A percentile compares a stretch with the other conserved stretches of the same genome.
These are phyloP conservation scores for Helminthosporium solani DNA, from an alignment of 2,329 filamentous ascomycete genomes.

Conservation along the genomic window DNA sequence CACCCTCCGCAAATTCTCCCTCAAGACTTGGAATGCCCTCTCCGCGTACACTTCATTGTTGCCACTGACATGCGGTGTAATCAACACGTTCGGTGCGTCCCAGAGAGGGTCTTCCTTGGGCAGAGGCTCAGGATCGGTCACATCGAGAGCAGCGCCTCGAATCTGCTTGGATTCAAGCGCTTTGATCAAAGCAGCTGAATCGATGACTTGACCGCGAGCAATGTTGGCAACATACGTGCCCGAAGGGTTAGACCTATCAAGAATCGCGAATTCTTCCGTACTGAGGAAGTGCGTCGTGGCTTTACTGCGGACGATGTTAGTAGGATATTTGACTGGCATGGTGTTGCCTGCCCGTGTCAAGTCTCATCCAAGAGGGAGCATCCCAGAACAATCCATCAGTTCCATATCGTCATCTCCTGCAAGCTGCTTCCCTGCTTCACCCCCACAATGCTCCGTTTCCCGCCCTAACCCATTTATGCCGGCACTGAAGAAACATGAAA, in stretches of 20 bases:
- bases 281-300: conserved; percentile 58
- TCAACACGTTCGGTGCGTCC: conserved; percentile 66
- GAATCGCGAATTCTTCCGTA: conserved; percentile 54
- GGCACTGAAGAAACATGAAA: neutral
- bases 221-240: conserved; percentile 70
- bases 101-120: conserved; percentile 68
- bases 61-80: conserved; percentile 66
- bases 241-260: conserved; percentile 48
- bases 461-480: neutral
- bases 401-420: neutral
- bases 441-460: neutral
- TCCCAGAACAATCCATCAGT: neutral
- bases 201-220: conserved; percentile 63
- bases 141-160: conserved; percentile 71
- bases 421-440: neutral
- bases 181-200: conserved; percentile 62
- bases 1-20: conserved; percentile 56
- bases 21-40: conserved; percentile 59
- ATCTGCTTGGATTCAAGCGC: conserved; percentile 60
- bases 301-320: conserved; percentile 20
- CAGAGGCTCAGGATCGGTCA: conserved; percentile 77
- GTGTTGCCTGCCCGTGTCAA: no score
- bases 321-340: no score
- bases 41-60: conserved; percentile 56
- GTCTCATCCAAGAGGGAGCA: no score